Evolutionary conservation across 75 land plant species (phyloP).

Genomic region (Ceratopteris richardii): DNA sequence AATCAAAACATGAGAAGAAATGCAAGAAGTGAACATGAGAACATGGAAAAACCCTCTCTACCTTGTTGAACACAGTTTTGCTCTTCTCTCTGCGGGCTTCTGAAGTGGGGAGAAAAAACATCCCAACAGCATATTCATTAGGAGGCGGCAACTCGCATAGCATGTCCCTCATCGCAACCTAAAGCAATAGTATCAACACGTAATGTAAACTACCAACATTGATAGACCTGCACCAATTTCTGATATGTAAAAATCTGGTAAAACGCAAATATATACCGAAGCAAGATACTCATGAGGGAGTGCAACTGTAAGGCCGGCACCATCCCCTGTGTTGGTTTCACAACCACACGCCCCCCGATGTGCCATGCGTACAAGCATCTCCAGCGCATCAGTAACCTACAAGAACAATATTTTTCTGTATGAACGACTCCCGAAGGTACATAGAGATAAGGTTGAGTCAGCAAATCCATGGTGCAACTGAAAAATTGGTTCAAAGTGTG

Average conservation of each 20-base stretch:
- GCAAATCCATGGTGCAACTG: too few relatives aligned
- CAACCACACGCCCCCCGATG: slow-evolving; percentile 99
- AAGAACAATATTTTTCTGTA: background rate
- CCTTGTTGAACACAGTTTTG: slow-evolving; percentile 82
- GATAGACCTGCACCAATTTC: too few relatives aligned
- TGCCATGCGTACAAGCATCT: slow-evolving; percentile 90
- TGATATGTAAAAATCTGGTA: too few relatives aligned
- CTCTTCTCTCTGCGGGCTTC: slow-evolving; percentile 67
- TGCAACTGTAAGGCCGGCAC: slow-evolving; percentile 91
- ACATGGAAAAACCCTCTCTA: slow-evolving; percentile 9
- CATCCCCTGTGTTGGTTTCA: slow-evolving; percentile 96
- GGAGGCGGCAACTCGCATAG: slow-evolving; percentile 72
- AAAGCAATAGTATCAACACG: background rate
- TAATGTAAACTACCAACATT: too few relatives aligned
- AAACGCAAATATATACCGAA: slow-evolving; percentile 28
- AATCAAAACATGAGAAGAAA: background rate
- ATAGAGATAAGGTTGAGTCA: too few relatives aligned
- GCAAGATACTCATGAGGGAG: slow-evolving; percentile 79
- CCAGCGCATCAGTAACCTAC: slow-evolving; percentile 80
- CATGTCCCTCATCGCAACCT: slow-evolving; percentile 57
- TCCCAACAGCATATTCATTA: slow-evolving; percentile 90
- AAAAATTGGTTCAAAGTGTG: too few relatives aligned
- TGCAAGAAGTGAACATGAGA: too few relatives aligned
- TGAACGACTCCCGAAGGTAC: too few relatives aligned
- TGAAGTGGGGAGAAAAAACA: slow-evolving; percentile 87